Evolutionary conservation across 768 basidiomycete genomes (phyloP), one percentile per base, ranked within the genome.

Genomic region (Podaxis pistillaris): DNA sequence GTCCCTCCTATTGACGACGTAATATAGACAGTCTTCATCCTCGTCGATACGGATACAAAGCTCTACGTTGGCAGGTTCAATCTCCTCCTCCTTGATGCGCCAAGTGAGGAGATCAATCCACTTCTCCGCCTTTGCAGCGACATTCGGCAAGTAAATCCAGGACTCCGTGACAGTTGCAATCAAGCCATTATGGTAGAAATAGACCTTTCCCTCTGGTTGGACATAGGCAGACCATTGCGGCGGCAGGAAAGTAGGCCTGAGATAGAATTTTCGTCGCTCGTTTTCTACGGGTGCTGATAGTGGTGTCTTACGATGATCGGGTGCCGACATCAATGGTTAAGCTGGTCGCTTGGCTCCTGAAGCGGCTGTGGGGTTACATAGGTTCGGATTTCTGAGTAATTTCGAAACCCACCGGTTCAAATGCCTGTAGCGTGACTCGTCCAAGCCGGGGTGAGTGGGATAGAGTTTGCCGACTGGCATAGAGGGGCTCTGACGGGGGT

Each of bases 141-240:
- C 72, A 24, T 76, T 76, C 3, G 68, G 38, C 6, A 73, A 68
- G 61, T 82, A 80, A 4, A 88, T 40, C 64, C 86, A 75, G 1
- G 79, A 82, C 28, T 87, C 86, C 0, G 88, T 89, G 22, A 88
- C 80, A 7, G 85, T 71, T 1, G 68, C 70, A 26, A 80, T 73
- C 6, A 67, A 56, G 19, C 71, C 66, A 8, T 75, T 55, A 33
- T 76, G 72, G 58, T 72, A 69, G 64, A 83, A 88, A 67, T 89
- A 89, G 1, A 73, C 64, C 64, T 86, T 81, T 11, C 88, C 88
- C 66, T 89, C 88, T 0, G 88, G 86, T 55, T 89, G 86, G 1
- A 77, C 72, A 44, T 78, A 70, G 3, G 75, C 67, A 2, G 71
- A 69, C 88, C 88, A 89, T n/a, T 75, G 67, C 9, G 65, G 71